phyloP scores from a whole-genome alignment of 306 rosid species.

The Trifolium pratense region DNA sequence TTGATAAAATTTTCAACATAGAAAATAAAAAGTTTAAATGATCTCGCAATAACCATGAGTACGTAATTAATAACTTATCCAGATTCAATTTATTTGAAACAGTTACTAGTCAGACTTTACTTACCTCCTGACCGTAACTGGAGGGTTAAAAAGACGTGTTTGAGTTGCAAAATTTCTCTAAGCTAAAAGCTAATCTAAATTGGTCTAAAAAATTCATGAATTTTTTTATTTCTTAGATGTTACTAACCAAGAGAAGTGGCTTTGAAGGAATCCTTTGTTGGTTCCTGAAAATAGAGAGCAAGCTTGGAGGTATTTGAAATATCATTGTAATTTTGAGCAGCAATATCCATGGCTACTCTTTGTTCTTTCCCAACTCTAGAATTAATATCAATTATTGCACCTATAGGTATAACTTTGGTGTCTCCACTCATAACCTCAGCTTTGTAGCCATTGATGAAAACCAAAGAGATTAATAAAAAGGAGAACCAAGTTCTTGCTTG shows the following conservation, averaged over 20 bases:
- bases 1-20: neutral
- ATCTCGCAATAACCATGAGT: neutral
- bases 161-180: too few relatives aligned
- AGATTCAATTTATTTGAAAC: too few relatives aligned
- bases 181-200: too few relatives aligned
- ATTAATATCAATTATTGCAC: slow-evolving; percentile 49
- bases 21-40: neutral
- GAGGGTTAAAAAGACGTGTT: too few relatives aligned
- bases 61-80: neutral
- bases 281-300: slow-evolving; percentile 40
- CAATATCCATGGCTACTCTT: slow-evolving; percentile 55
- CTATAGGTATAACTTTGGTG: slow-evolving; percentile 41
- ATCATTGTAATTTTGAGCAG: slow-evolving; percentile 46
- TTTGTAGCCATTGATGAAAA: slow-evolving; percentile 26
- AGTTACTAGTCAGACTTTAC: too few relatives aligned
- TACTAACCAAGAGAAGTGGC: slow-evolving; percentile 46
- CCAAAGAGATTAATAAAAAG: slow-evolving; percentile 32
- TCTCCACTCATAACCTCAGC: slow-evolving; percentile 24
- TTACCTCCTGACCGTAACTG: too few relatives aligned
- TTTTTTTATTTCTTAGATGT: neutral
- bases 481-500: slow-evolving; percentile 27
- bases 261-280: slow-evolving; percentile 37
- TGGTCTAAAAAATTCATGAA: neutral
- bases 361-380: slow-evolving; percentile 59
- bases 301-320: slow-evolving; percentile 42